Percentiles rank a stretch among this genome's conserved stretches.
Conservation (phyloP, 2,329 filamentous ascomycete species). For the Stagonosporopsis chrysanthemi region DNA sequence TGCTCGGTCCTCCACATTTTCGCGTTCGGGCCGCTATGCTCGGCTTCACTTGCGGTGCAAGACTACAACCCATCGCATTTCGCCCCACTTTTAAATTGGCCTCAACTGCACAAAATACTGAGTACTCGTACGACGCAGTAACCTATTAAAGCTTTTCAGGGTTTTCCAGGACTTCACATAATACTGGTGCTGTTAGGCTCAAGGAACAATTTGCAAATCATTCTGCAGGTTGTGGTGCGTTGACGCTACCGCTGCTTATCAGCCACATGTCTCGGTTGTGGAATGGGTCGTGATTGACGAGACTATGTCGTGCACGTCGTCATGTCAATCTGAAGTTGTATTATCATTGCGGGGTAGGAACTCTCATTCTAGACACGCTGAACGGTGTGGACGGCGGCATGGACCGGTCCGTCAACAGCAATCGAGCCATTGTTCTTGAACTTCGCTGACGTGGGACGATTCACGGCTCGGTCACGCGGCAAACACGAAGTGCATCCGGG, state of each 20-base stretch:
- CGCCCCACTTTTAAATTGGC: not conserved
- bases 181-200: not conserved
- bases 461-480: not conserved
- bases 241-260: not conserved
- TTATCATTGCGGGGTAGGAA: constrained; percentile 17
- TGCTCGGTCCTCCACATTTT: not conserved
- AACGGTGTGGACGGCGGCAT: constrained; percentile 18
- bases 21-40: constrained; percentile 13
- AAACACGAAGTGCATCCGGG: not conserved
- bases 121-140: not conserved
- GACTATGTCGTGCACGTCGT: constrained; percentile 18
- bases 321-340: not conserved
- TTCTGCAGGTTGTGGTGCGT: not conserved
- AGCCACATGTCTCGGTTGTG: not conserved
- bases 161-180: not conserved
- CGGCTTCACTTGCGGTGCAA: not conserved
- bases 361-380: not conserved
- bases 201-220: not conserved
- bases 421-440: not conserved
- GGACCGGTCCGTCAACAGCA: constrained; percentile 23
- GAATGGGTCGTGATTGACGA: constrained; percentile 23
- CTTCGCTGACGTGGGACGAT: constrained; percentile 4
- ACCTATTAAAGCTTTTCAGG: not conserved
- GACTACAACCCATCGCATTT: not conserved
- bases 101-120: too few species aligned